phyloP scores from a whole-genome alignment of 495 filamentous ascomycete species.

The Margaritispora aquatica region DNA sequence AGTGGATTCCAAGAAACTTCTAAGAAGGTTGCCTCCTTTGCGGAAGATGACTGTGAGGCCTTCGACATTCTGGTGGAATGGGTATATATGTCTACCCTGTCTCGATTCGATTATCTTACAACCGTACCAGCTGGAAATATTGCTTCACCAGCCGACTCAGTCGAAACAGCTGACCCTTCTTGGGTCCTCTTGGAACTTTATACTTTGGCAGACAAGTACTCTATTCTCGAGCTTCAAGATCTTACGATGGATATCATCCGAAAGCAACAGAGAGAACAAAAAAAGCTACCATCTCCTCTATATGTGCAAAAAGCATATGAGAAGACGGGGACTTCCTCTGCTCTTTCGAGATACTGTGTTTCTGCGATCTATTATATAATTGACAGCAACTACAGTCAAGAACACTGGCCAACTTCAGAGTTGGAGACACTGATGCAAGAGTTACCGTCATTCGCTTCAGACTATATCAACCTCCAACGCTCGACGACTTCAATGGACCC shows the following conservation, averaged over 20 bases:
- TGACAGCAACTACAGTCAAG: neutral
- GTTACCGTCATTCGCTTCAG: neutral
- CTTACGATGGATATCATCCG: neutral
- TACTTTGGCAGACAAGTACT: constrained; percentile 1
- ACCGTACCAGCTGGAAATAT: neutral
- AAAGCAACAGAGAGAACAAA: neutral
- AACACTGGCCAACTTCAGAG: neutral
- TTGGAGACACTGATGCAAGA: neutral
- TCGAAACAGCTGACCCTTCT: neutral
- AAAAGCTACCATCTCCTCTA: constrained; percentile 1
- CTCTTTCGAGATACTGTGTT: neutral
- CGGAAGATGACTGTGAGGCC: neutral
- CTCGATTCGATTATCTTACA: neutral
- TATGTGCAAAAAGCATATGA: neutral
- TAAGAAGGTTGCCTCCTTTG: neutral
- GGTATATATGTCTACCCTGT: neutral
- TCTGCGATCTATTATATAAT: neutral
- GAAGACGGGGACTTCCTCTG: neutral
- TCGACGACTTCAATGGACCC: neutral
- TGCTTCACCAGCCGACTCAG: no score
- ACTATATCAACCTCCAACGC: neutral
- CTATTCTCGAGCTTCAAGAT: neutral
- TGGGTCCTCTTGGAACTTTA: neutral
- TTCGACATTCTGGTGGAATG: constrained; percentile 5
- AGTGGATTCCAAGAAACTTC: neutral